phyloP scores from a whole-genome alignment of 257 asterid species.

The Solanum microdontum region DNA sequence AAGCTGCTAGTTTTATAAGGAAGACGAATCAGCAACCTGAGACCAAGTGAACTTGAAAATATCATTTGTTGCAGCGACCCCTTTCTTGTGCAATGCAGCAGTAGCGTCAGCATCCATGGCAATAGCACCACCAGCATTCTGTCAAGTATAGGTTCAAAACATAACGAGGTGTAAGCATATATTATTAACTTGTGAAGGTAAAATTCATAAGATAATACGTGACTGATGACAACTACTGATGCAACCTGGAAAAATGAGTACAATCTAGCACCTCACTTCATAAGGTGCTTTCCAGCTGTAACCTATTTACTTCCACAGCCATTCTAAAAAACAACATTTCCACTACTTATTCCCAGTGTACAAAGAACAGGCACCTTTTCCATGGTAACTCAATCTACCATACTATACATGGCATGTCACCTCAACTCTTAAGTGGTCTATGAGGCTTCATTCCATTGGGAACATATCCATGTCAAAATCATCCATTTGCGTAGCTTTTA shows the following conservation, averaged over 20 bases:
- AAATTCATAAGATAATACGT: neutral
- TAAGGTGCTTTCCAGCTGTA: neutral
- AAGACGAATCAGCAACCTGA: slow-evolving; percentile 29
- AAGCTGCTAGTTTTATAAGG: neutral
- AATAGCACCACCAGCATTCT: slow-evolving; percentile 74
- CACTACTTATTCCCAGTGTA: neutral
- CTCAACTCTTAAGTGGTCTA: neutral
- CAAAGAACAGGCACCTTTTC: neutral
- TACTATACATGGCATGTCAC: neutral
- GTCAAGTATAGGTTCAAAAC: neutral
- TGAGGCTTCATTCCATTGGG: neutral
- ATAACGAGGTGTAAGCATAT: neutral
- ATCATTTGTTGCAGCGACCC: slow-evolving; percentile 69
- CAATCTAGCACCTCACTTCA: neutral
- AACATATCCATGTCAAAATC: neutral
- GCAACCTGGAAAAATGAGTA: neutral
- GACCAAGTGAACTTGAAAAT: slow-evolving; percentile 75
- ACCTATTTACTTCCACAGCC: neutral
- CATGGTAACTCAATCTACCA: neutral
- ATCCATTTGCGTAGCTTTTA: neutral
- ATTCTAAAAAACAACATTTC: neutral
- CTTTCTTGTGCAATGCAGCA: slow-evolving; percentile 64
- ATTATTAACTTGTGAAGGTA: neutral
- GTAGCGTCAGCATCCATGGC: slow-evolving; percentile 96
- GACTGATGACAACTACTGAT: neutral